Evolutionary conservation across 768 basidiomycete species (phyloP), one percentile per base, ranked within the genome.

Genomic region (Dacryopinax primogenitus): DNA sequence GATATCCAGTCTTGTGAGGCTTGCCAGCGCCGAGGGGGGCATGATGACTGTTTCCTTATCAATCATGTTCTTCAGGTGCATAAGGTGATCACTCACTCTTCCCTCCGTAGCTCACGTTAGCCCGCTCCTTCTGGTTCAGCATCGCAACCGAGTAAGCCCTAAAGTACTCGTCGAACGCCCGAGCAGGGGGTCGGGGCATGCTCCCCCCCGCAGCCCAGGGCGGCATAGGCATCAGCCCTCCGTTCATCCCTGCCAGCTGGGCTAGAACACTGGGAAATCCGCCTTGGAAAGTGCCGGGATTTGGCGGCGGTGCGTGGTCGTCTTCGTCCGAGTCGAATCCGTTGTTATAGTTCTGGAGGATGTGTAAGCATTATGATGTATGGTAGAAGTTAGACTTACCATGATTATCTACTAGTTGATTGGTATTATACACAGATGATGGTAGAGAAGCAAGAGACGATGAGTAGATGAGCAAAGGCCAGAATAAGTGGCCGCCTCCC

Each of bases 81-180:
- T 44, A 26, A 41, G 36, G 63, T 72, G 72, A 73, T 71, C 76
- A 87, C 85, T 66, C 70, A 89, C 96, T 92, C 81, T 98, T 98
- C 73, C 96, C 96, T 68, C 96, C 96, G 71, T 94, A 98, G 65
- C 92, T 90, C 33, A 99, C 76, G 73, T 98, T 96, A 67, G 91
- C 85, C 76, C 92, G 80, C 76, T 92, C 87, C 68, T 82, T 81
- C 33, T 91, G 86, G 0, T 87, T 87, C 63, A 96, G 84, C 86
- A 97, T 92, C 21, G 92, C 93, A 63, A 94, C 89, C 69, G 92
- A 94, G 73, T 94, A 95, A 1, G 94, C 96, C 73, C 89, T 93
- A 70, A 92, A 81, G 77, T 95, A 93, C 70, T 95, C 90, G 71
- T 94, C 88, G 72, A 91, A 98, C 0, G 89, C 80, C 68, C 86